Evolutionary conservation across 495 filamentous ascomycete species (phyloP), one percentile per base, ranked within the genome.

Genomic region (Achaetomiella virescens): DNA sequence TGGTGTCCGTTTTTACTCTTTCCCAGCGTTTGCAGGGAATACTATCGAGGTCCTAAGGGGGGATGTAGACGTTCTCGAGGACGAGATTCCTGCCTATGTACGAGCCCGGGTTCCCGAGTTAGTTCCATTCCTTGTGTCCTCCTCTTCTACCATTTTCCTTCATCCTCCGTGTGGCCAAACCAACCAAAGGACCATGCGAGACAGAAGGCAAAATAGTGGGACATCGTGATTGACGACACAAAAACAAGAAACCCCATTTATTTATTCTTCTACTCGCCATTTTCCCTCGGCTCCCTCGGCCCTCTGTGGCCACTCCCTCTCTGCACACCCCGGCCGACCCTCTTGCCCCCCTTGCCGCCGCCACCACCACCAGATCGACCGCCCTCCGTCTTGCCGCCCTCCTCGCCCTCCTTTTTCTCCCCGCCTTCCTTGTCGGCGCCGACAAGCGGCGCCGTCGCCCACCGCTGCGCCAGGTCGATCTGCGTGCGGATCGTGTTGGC

Each of bases 401-500:
- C 67, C 27, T 72, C 71, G 24, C 64, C 70, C 21, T 68, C 70
- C 60, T 73, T 74, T 57, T 75, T 74, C 7, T 72, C 72, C 21
- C 68, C 72, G 49, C 21, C 60, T 41, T 79, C 78, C 59, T 76
- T 70, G 22, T 79, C 77, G 44, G 80, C 84, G 50, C 79, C 79
- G 15, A 84, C 86, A 24, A 96, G 78, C 41, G 85, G 82, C 43
- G 91, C 87, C 14, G 90, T 96, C 49, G 93, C 91, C 57, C 97
- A 75, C 27, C 91, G 83, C 77, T 96, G 95, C 46, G 91, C 93
- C 40, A 98, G 83, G 70, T 97, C 93, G 72, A 98, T 98, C 78
- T 98, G 93, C 63, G 92, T 97, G 71, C 93, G 90, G 73, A 98
- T 95, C 47, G 92, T 97, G 78, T 97, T 98, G 62, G 93, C 90